phyloP scores from a whole-genome alignment of 2,329 filamentous ascomycete species.

The Trichoderma oligosporum region DNA sequence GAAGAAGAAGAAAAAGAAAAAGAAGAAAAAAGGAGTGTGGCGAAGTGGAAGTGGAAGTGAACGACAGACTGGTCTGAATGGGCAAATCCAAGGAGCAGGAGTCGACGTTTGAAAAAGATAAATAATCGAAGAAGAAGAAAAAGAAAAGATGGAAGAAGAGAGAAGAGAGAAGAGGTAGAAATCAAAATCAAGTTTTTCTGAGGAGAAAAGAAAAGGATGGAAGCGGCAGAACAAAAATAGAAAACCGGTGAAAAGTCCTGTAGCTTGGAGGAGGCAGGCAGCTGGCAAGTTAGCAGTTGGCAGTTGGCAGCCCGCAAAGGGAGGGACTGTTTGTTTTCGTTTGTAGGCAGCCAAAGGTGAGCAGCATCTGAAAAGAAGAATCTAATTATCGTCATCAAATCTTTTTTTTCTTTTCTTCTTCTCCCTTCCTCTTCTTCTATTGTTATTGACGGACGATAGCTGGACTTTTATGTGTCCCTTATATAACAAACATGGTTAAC shows the following conservation, averaged over 20 bases:
- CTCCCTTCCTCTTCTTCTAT: no score
- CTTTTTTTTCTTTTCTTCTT: no score
- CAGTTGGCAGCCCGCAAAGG: background rate
- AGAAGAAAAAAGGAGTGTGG: slow-evolving; percentile 13
- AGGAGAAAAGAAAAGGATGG: slow-evolving; percentile 9
- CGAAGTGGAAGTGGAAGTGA: slow-evolving; percentile 11
- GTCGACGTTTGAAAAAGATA: slow-evolving; percentile 22
- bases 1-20: no score
- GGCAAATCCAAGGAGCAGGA: slow-evolving; percentile 20
- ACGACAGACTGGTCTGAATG: slow-evolving; percentile 8
- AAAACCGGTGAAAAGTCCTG: slow-evolving; percentile 6
- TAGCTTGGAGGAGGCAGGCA: background rate
- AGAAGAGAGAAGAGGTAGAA: background rate
- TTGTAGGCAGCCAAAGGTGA: background rate
- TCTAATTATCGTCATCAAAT: no score
- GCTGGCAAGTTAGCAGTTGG: background rate
- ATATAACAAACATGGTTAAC: no score
- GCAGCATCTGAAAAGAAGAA: background rate
- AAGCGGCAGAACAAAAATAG: slow-evolving; percentile 16
- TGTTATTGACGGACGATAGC: no score
- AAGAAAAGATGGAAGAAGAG: slow-evolving; percentile 6
- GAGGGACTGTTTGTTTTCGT: background rate
- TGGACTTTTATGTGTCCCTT: no score
- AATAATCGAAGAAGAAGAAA: slow-evolving; percentile 9
- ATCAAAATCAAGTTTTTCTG: no score